A percentile compares a stretch with the other conserved stretches of the same genome.
Conservation (phyloP, 768 basidiomycete species). For the Suillus plorans region DNA sequence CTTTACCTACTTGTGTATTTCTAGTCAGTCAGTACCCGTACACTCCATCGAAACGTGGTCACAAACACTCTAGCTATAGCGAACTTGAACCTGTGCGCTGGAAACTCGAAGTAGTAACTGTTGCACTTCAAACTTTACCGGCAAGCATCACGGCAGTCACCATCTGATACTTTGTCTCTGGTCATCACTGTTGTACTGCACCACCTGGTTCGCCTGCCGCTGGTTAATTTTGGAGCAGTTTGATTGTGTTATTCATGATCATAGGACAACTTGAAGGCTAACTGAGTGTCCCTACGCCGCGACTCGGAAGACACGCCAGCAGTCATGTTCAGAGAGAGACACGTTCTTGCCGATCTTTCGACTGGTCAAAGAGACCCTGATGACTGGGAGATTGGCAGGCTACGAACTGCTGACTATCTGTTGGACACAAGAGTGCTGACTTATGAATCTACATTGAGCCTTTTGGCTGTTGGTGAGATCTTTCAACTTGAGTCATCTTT, state of each 20-base stretch:
- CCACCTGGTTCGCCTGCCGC: not conserved
- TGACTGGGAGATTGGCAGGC: constrained; percentile 55
- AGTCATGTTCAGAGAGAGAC: constrained; percentile 1
- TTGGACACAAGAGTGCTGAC: constrained; percentile 53
- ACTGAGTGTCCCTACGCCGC: not conserved
- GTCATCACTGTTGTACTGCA: not conserved
- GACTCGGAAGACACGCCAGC: not conserved
- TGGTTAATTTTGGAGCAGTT: not conserved
- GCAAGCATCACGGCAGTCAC: not conserved
- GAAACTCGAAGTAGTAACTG: not conserved
- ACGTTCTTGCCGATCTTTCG: constrained; percentile 49
- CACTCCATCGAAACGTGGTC: not conserved
- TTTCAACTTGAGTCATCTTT: not conserved
- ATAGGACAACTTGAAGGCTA: not conserved
- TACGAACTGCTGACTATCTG: constrained; percentile 51
- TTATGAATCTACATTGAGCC: constrained; percentile 56
- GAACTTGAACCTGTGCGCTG: not conserved
- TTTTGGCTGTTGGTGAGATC: constrained; percentile 60
- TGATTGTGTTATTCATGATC: not conserved
- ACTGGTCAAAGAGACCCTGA: constrained; percentile 50
- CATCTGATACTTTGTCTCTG: not conserved
- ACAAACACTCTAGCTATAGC: not conserved
- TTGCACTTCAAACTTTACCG: not conserved
- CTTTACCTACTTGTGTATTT: constrained; percentile 19
- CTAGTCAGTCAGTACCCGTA: not conserved